Base-by-base conservation (phyloP, 805 yeast species). In the Candida xyloterini region DNA sequence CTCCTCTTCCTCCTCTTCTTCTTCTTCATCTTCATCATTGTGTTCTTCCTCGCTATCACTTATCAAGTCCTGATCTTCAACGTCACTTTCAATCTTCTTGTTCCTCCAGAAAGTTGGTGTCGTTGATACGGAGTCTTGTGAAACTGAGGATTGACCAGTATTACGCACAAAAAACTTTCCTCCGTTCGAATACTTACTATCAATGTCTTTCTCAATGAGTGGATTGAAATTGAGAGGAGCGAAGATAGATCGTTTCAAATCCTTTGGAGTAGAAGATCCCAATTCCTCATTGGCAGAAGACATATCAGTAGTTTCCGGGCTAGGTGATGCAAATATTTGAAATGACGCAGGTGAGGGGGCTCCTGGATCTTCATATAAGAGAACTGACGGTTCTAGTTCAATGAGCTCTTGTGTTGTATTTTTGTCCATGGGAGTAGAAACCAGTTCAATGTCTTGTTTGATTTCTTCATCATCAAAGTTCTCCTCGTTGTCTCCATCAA, bases 151-250 rank as follows among this genome's bases (percentile, higher is more conserved):
- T 7, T 35, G 42, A 21, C 38, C 22, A 15, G 46, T 42, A 18
- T 47, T 50, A 20, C 48, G 53, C 11, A 84, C 86, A 56, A 80
- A 89, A 56, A 85, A 91, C 55, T 90, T 84, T 2, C 99, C 99
- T 5, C 99, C 99, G 47, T 74, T 73, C 10, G 82, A 81, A 53
- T 91, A 91, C 55, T 91, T 91, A 41, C 84, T 79, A 56, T 91
- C 98, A 27, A 91, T 80, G 42, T 76, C 79, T 33, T 76, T 74
- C 41, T 79, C 80, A 39, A 87, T 83, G 14, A 82, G 73, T 0
- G 96, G 95, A 52, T 86, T 84, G 63, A 89, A 90, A 29, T 74
- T 71, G 29, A 89, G 67, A 0, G 95, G 95, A 0, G 95, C 85
- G 61, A 88, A 90, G 0, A 82, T 78, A 30, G 95, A 85, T 41